Evolutionary conservation across 2,329 filamentous ascomycete species (phyloP), one percentile per base, ranked within the genome.

Genomic region (Claviceps africana): DNA sequence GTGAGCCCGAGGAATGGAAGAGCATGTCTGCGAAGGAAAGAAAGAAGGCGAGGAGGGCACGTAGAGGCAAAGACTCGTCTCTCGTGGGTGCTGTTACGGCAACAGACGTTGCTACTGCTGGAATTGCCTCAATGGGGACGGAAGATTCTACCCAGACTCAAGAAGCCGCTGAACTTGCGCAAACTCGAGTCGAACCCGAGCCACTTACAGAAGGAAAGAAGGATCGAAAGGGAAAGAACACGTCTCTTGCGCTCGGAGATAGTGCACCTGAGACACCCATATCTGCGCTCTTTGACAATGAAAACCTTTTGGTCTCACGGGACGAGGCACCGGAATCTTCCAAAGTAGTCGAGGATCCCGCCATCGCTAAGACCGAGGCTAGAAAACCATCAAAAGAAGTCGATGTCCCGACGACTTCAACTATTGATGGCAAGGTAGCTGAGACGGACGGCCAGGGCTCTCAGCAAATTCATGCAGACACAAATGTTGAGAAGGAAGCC

Each of bases 11-110:
- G 17, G 52, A 54, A 22, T 53, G 45, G 55, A 56, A 47, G 9
- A 49, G 28, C 7, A 50, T 56, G 51, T 51, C 56, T 2, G 53
- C 56, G 10, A 58, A 59, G 44, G 55, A 58, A 51, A 60, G 47
- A 48, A 59, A 47, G 47, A 56, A 55, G 51, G 53, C 40, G 35
- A 61, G 53, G 44, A 61, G 58, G 49, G 57, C 53, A 40, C 55
- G 52, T 49, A 60, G 58, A 51, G 57, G 51, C 43, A 55, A 52
- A 46, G 49, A 54, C 4, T 25, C 53, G 19, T 42, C 52, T 46
- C 17, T 53, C 28, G 50, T 35, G 3, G 39, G 22, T 13, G 51
- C 51, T 30, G 54, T 56, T 25, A 35, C 48, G 22, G 28, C 42
- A 9, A 49, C 39, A 45, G 51, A 28, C 21, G 40, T 42, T 37